Base-by-base conservation (phyloP, 768 basidiomycete genomes). In the Exsudoporus frostii region DNA sequence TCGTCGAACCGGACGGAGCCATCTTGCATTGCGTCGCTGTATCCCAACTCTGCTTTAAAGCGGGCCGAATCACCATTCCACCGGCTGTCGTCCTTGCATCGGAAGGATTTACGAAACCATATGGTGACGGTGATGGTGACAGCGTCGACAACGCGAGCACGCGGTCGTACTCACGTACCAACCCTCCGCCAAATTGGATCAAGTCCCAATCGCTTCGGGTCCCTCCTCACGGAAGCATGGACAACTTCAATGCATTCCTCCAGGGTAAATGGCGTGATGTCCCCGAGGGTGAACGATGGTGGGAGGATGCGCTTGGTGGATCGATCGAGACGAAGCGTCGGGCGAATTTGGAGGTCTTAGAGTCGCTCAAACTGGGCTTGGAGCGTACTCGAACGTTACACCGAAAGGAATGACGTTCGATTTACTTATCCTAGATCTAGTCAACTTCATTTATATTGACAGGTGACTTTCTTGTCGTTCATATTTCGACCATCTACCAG, bases 51-150 rank as follows among this genome's bases (percentile, higher is more conserved):
- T 88, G 85, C 63, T 88, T 83, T 77, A 91, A 90, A 65, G 63
- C 77, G 22, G 84, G 82, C 0, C 79, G 88, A 1, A 84, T 90
- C 55, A 90, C 86, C 19, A 76, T 89, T 49, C 88, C 88, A 2
- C 89, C 89, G 13, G 74, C 76, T 4, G 53, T 91, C 55, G 78
- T 79, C 11, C 67, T 89, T 32, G 85, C 82, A 1, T 58, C 72
- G 1, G 82, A 85, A 53, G 89, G 89, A 0, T 82, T 85, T 58
- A 63, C 64, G 38, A 60, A 63, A 22, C 66, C 72, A 5, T 61
- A 2, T 22, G 33, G 10, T 0, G 54, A 53, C 8, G 42, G 27
- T 3, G 24, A 36, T 7, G 7, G 5, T 3, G 37, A 25, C 2
- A 9, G 10, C 5, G 8, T 29, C 19, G 33, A 41, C 19, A 13